phyloP scores from a whole-genome alignment of 805 yeast species.

The Osmozyma mogii region DNA sequence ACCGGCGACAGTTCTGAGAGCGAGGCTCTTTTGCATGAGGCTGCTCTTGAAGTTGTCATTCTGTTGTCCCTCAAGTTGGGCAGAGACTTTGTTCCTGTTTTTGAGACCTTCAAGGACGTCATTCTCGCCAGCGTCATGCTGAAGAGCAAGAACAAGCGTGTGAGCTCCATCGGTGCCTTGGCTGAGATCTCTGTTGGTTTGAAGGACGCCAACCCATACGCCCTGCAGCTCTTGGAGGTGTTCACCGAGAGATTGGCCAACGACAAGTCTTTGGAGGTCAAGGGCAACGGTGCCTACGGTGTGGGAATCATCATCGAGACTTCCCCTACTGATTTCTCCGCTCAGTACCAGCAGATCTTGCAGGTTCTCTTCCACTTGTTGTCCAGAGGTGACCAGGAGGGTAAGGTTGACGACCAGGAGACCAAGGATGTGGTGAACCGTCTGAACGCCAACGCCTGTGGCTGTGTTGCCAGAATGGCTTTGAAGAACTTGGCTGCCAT shows the following conservation, averaged over 20 bases:
- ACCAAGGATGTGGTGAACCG: slow-evolving; percentile 72
- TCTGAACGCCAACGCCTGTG: slow-evolving; percentile 90
- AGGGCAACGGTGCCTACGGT: slow-evolving; percentile 95
- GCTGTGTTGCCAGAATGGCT: slow-evolving; percentile 92
- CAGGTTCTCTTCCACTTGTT: slow-evolving; percentile 74
- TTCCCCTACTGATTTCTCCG: slow-evolving; percentile 49
- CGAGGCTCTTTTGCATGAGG: slow-evolving; percentile 67
- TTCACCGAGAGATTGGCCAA: slow-evolving; percentile 63
- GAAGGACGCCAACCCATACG: slow-evolving; percentile 56
- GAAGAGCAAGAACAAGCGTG: slow-evolving; percentile 65
- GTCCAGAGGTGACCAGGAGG: slow-evolving; percentile 53
- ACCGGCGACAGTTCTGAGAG: slow-evolving; percentile 42
- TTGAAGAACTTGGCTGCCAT: slow-evolving; percentile 62
- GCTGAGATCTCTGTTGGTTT: slow-evolving; percentile 84
- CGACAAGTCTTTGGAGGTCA: slow-evolving; percentile 77
- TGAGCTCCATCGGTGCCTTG: slow-evolving; percentile 77
- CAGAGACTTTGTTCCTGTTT: slow-evolving; percentile 66
- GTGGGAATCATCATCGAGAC: slow-evolving; percentile 65
- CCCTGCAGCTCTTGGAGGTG: slow-evolving; percentile 61
- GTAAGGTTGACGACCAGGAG: slow-evolving; percentile 57
- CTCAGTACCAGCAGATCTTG: slow-evolving; percentile 62
- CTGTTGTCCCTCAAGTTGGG: slow-evolving; percentile 71
- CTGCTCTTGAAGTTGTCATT: slow-evolving; percentile 79
- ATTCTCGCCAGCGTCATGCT: slow-evolving; percentile 50
- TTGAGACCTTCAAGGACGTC: slow-evolving; percentile 61